Percentiles rank a stretch among this genome's conserved stretches.
Evolutionary conservation across 768 basidiomycete genomes (phyloP).

Genomic region (Chalciporus chontae): DNA sequence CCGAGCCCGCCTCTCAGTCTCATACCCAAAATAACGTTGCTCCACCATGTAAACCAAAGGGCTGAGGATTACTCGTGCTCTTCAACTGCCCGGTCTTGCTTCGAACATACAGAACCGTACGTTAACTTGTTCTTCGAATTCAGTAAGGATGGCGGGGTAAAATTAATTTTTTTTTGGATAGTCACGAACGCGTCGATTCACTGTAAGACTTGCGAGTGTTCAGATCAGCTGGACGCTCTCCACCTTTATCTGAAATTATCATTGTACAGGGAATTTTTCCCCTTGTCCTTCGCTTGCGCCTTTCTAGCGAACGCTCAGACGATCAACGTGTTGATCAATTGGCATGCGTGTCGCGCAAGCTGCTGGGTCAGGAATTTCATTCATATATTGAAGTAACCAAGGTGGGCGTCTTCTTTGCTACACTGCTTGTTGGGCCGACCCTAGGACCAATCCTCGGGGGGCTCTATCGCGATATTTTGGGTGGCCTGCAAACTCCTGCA

Average conservation of each 20-base stretch:
- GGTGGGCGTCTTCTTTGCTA: slow-evolving; percentile 75
- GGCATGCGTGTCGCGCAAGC: slow-evolving; percentile 70
- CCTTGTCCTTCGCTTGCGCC: slow-evolving; percentile 54
- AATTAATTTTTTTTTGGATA: slow-evolving; percentile 20
- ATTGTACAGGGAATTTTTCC: slow-evolving; percentile 67
- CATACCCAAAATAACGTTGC: slow-evolving; percentile 17
- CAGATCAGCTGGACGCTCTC: slow-evolving; percentile 69
- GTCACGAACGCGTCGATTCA: slow-evolving; percentile 64
- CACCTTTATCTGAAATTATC: too few relatives aligned
- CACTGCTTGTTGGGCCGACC: slow-evolving; percentile 74
- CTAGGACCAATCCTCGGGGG: slow-evolving; percentile 74
- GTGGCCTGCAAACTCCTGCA: slow-evolving; percentile 77
- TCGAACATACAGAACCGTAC: slow-evolving; percentile 30
- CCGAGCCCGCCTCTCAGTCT: slow-evolving; percentile 6
- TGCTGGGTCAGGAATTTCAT: slow-evolving; percentile 44
- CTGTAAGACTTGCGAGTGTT: slow-evolving; percentile 46
- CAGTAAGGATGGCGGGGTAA: not conserved
- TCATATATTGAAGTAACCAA: not conserved
- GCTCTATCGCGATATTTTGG: slow-evolving; percentile 57
- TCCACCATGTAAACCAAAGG: too few relatives aligned
- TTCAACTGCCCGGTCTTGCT: too few relatives aligned
- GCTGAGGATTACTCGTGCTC: too few relatives aligned
- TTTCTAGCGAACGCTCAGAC: slow-evolving; percentile 53
- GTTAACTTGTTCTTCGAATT: slow-evolving; percentile 3
- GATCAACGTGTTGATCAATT: slow-evolving; percentile 55